Base-by-base conservation (phyloP, 345 rosid genomes). In the Brassica incana region DNA sequence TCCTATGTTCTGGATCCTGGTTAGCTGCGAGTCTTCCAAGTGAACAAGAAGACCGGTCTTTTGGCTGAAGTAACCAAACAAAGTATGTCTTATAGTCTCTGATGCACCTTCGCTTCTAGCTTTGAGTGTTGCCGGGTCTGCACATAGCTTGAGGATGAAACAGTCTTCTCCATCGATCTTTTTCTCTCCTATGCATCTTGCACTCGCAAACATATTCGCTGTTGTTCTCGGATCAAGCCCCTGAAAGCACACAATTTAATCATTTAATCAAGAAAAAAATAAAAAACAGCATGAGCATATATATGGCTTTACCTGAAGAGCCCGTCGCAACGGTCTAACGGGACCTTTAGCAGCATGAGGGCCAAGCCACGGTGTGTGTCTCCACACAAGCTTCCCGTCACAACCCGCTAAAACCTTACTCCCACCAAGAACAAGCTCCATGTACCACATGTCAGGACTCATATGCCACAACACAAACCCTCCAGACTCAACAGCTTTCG, bases 391-490 rank as follows among this genome's bases (percentile, higher is more conserved):
- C 23, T 20, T 20, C 23, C 23, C 23, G 23, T 20, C 23, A 20
- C 23, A 20, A 20, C 23, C 23, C 23, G 23, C 23, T 20, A 20
- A 20, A 20, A 20, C 23, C 23, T 20, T 20, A 20, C 23, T 20
- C 23, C 23, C 23, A 20, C 23, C 23, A 20, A 20, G 23, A 20
- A 20, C 23, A 20, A 20, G 23, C 23, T 20, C 23, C 23, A 20
- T 20, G 23, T 92, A 92, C 97, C 97, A 92, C 97, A 88, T 92
- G 64, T 89, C 95, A 10, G 97, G 95, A 72, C 84, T 88, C 95
- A 92, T 92, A 81, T 92, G 97, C 97, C 95, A 92, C 69, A 92
- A 79, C n/a, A 92, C 95, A 78, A 92, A 92, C 5, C 95, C 93
- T 23, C 97, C 97, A 2, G 93, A 85, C 74, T 92, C 92, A 0